Evolutionary conservation across 2,329 filamentous ascomycete species (phyloP).

Genomic region (Colletotrichum sp.): DNA sequence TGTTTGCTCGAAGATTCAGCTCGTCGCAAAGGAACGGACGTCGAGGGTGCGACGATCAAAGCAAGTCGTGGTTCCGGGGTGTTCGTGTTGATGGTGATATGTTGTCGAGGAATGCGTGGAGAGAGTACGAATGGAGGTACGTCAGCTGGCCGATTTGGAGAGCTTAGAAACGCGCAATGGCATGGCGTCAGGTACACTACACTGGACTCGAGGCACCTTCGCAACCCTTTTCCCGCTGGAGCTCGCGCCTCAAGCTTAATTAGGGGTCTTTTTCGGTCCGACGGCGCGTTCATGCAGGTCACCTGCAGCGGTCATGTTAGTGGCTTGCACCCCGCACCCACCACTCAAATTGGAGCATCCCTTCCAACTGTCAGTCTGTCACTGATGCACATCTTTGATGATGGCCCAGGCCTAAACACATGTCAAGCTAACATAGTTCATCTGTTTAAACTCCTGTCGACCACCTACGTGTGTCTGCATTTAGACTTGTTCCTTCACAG

Average conservation of each 20-base stretch:
- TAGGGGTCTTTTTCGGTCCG: conserved; percentile 10
- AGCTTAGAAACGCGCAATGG: conserved; percentile 18
- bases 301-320: conserved; percentile 4
- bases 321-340: conserved; percentile 1
- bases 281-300: conserved; percentile 16
- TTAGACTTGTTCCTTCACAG: not conserved
- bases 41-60: not conserved
- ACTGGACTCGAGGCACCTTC: not conserved
- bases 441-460: not conserved
- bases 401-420: too few relatives aligned
- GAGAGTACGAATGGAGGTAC: not conserved
- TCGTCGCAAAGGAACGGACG: not conserved
- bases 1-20: not conserved
- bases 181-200: conserved; percentile 1
- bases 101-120: not conserved
- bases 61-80: not conserved
- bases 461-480: not conserved
- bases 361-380: not conserved
- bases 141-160: conserved; percentile 3
- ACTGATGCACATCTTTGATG: too few relatives aligned
- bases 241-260: not conserved
- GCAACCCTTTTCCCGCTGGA: not conserved
- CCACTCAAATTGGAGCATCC: not conserved
- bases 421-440: accelerated
- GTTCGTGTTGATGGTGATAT: not conserved